Base-by-base conservation (phyloP, 1,284 basidiomycete species). In the Megacollybia platyphylla region DNA sequence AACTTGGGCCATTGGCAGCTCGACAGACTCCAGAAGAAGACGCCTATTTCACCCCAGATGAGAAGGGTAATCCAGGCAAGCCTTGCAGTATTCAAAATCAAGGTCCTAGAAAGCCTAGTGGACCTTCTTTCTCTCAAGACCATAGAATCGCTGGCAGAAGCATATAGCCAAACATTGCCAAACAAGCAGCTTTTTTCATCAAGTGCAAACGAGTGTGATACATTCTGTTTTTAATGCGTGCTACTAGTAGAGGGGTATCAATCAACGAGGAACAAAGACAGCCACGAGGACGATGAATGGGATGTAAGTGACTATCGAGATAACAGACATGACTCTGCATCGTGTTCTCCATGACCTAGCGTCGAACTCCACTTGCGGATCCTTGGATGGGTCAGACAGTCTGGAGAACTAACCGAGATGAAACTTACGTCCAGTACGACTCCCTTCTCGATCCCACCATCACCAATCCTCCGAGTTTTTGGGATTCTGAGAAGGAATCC, bases 11-110 rank as follows among this genome's bases (percentile, higher is more conserved):
- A 87, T 29, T 52, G 51, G 54, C 82, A 85, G 36, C 55, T 56
- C 13, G 61, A 59, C 28, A 70, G 59, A 42, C 65, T 70, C 51
- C 61, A 61, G 45, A 65, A 58, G 58, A 84, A 85, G 5, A 69
- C 60, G 18, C 73, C 70, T 32, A 84, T 63, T 57, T 91, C 87
- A 52, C 74, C 82, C 85, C 86, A 82, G 18, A 76, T 53, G 35
- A 81, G 63, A 3, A 72, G 51, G 0, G 71, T 53, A 38, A 79
- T 53, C 79, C 79, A 83, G 20, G 71, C 49, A 28, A 74, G 58
- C 7, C 73, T 62, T 17, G 79, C 55, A 3, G 44, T 34, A 15
- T 34, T 34, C 31, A 34, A 3, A 11, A 34, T 3, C 11, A 34
- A 11, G 31, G 31, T 34, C 7, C 31, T 34, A 7, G 31, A 34